A percentile compares a stretch with the other conserved stretches of the same genome.
phyloP scores from a whole-genome alignment of 768 basidiomycete genomes.

The Clavulina sp. region DNA sequence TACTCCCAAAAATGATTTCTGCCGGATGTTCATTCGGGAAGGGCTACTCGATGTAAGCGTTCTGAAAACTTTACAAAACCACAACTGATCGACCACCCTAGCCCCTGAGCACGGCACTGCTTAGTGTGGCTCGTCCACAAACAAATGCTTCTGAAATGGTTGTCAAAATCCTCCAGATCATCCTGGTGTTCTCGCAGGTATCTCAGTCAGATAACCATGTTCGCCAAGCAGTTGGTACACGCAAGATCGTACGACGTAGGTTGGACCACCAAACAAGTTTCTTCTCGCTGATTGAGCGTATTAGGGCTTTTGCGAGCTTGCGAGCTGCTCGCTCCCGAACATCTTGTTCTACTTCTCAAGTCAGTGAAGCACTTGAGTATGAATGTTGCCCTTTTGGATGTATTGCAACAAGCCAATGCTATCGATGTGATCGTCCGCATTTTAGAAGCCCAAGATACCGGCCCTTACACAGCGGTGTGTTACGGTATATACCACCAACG shows the following conservation, averaged over 20 bases:
- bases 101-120: conserved; percentile 73
- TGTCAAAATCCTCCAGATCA: conserved; percentile 73
- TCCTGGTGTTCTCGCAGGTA: conserved; percentile 85
- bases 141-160: conserved; percentile 58
- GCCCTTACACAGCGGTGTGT: conserved; percentile 65
- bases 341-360: conserved; percentile 78
- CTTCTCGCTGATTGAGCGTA: background rate
- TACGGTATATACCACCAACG: background rate
- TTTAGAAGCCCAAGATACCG: conserved; percentile 61
- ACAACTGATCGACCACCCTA: too few species aligned
- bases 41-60: conserved; percentile 89
- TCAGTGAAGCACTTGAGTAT: conserved; percentile 94
- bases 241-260: conserved; percentile 81
- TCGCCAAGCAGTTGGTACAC: conserved; percentile 74
- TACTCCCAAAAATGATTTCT: conserved; percentile 96
- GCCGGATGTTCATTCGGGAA: conserved; percentile 93
- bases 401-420: conserved; percentile 88
- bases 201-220: conserved; percentile 93
- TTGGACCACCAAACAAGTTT: conserved; percentile 10
- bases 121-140: conserved; percentile 64
- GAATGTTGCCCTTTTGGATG: conserved; percentile 76
- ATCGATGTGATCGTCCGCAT: conserved; percentile 81
- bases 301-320: conserved; percentile 76
- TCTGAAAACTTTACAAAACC: too few species aligned
- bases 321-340: conserved; percentile 70